These are phyloP conservation scores for Fusarium temperatum DNA, from an alignment of 2,329 filamentous ascomycete genomes.

Conservation along the genomic window DNA sequence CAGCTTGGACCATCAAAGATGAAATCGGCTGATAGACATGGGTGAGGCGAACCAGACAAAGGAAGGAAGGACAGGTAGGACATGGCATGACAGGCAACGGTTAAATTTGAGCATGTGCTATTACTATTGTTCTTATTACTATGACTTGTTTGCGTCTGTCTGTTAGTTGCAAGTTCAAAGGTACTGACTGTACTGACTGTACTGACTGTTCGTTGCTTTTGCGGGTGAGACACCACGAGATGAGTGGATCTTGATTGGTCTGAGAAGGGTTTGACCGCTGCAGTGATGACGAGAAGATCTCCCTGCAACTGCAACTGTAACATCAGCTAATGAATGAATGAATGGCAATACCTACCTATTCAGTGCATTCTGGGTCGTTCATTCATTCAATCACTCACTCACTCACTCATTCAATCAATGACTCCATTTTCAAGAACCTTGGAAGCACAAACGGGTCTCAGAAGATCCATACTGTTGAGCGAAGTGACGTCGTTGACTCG, in stretches of 20 bases:
- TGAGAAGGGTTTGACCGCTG: conserved; percentile 6
- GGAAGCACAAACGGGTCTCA: conserved; percentile 10
- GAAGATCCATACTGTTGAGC: conserved; percentile 15
- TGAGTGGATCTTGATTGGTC: conserved; percentile 27
- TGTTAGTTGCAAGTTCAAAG: background rate
- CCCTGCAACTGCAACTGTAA: background rate
- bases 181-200: background rate
- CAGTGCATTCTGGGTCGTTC: background rate
- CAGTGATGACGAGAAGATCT: conserved; percentile 10
- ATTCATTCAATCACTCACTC: background rate
- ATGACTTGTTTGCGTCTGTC: background rate
- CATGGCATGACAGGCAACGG: background rate
- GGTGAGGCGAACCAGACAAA: background rate
- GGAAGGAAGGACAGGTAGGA: background rate
- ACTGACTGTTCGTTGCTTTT: conserved; percentile 3
- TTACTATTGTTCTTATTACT: background rate
- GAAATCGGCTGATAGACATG: background rate
- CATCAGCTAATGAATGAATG: background rate
- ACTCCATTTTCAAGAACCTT: background rate
- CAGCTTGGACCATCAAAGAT: conserved; percentile 4
- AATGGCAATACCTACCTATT: background rate
- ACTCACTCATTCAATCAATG: background rate
- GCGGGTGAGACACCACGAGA: conserved; percentile 35
- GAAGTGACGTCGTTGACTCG: conserved; percentile 32
- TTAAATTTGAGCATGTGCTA: background rate